phyloP scores from a whole-genome alignment of 352 stramenopile species.

The Globisporangium orthogonon region DNA sequence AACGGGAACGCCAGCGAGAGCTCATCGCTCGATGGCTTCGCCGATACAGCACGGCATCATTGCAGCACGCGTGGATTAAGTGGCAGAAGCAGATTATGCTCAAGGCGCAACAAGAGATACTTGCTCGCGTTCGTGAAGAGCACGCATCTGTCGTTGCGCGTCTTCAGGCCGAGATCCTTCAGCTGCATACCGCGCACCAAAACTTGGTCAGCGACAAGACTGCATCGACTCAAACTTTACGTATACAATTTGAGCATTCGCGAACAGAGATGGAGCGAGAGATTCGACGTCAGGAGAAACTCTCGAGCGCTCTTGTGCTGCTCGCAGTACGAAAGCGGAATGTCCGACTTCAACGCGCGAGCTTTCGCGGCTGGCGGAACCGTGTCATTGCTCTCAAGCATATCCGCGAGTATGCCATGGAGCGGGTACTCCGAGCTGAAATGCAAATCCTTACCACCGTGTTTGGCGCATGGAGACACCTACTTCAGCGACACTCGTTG shows the following conservation, averaged over 20 bases:
- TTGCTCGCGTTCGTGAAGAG: not conserved
- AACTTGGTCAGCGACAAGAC: not conserved
- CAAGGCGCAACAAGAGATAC: slow-evolving; percentile 2
- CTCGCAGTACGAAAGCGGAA: not conserved
- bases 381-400: not conserved
- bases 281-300: not conserved
- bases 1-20: slow-evolving; percentile 16
- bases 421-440: not conserved
- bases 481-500: not conserved
- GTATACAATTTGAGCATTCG: not conserved
- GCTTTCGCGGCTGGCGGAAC: not conserved
- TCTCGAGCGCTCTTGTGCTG: not conserved
- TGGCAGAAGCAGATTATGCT: slow-evolving; percentile 5
- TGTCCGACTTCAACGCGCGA: not conserved
- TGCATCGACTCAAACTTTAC: not conserved
- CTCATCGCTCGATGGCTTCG: slow-evolving; percentile 19
- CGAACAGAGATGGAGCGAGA: not conserved
- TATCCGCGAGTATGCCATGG: not conserved
- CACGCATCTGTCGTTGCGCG: not conserved
- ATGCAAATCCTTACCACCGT: not conserved
- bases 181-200: not conserved
- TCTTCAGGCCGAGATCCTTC: slow-evolving; percentile 4
- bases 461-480: slow-evolving; percentile 1
- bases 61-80: slow-evolving; percentile 8
- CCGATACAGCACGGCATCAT: not conserved